phyloP scores from a whole-genome alignment of 805 yeast genomes.

The Scheffersomyces amazonensis region DNA sequence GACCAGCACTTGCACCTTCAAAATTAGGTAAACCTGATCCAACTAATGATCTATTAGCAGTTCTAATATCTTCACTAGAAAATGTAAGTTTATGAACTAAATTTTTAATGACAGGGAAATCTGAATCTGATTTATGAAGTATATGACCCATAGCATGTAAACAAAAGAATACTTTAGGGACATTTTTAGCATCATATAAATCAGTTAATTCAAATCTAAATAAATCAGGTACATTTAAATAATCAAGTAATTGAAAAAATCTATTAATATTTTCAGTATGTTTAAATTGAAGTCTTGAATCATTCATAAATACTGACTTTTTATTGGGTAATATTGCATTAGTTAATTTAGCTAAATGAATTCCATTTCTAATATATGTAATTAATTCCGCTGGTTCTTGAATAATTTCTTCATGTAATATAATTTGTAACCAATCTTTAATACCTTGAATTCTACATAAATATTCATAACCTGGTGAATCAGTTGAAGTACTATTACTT shows the following conservation, averaged over 20 bases:
- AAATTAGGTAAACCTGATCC: constrained; percentile 80
- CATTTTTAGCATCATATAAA: constrained; percentile 83
- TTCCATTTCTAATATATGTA: constrained; percentile 78
- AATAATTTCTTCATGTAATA: constrained; percentile 57
- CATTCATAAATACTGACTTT: constrained; percentile 57
- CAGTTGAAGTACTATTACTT: constrained; percentile 22
- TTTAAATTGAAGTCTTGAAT: constrained; percentile 64
- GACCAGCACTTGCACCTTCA: constrained; percentile 35
- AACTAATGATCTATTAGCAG: constrained; percentile 65
- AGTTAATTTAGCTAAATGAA: constrained; percentile 75
- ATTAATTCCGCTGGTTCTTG: constrained; percentile 55
- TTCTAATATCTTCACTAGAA: constrained; percentile 62
- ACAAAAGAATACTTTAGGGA: constrained; percentile 93
- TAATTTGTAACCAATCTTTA: constrained; percentile 72
- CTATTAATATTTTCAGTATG: constrained; percentile 91
- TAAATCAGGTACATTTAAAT: constrained; percentile 76
- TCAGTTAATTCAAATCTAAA: constrained; percentile 92
- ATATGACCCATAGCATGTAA: constrained; percentile 83
- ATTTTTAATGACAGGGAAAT: constrained; percentile 59
- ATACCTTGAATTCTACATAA: constrained; percentile 79
- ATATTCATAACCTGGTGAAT: constrained; percentile 60
- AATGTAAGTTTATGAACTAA: constrained; percentile 64
- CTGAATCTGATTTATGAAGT: constrained; percentile 51
- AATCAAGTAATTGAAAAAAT: constrained; percentile 69
- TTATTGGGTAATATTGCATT: constrained; percentile 64